A percentile compares a stretch with the other conserved stretches of the same genome.
phyloP scores from a whole-genome alignment of 2,329 filamentous ascomycete genomes.

The Zasmidium angulare region DNA sequence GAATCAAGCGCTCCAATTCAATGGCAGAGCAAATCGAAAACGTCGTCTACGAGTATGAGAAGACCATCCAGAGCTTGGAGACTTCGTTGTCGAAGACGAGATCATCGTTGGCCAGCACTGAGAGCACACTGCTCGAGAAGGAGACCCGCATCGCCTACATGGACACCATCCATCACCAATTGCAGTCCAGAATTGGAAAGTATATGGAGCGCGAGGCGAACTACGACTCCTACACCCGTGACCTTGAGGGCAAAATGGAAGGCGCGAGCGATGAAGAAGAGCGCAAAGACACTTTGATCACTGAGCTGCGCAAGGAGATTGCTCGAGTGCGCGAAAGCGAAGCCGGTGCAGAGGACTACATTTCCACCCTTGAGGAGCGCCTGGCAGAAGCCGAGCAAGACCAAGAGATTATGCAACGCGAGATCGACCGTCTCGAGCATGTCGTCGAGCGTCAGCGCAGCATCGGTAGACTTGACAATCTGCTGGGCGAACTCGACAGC shows the following conservation, averaged over 20 bases:
- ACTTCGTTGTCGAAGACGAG: constrained; percentile 87
- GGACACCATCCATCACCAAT: constrained; percentile 86
- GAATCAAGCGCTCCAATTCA: constrained; percentile 89
- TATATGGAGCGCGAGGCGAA: constrained; percentile 85
- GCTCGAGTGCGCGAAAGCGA: constrained; percentile 86
- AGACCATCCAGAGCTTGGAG: constrained; percentile 93
- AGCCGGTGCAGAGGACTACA: constrained; percentile 89
- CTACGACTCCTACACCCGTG: constrained; percentile 89
- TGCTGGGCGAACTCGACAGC: constrained; percentile 82
- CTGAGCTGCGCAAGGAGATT: constrained; percentile 89
- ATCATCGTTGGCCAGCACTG: constrained; percentile 76
- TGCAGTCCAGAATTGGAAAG: constrained; percentile 89
- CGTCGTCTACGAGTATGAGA: constrained; percentile 95
- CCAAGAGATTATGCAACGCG: constrained; percentile 92
- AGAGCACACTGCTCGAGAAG: constrained; percentile 84
- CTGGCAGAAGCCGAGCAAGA: constrained; percentile 96
- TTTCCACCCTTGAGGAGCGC: constrained; percentile 91
- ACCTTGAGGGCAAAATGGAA: constrained; percentile 86
- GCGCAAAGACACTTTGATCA: constrained; percentile 81
- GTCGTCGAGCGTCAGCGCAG: constrained; percentile 94
- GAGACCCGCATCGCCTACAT: constrained; percentile 92
- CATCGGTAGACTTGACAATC: constrained; percentile 87
- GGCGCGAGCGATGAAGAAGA: constrained; percentile 89
- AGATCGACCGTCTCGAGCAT: constrained; percentile 90
- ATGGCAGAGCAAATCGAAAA: constrained; percentile 96